Evolutionary conservation across 1,284 basidiomycete species (phyloP).

Genomic region (Baeospora myosura): DNA sequence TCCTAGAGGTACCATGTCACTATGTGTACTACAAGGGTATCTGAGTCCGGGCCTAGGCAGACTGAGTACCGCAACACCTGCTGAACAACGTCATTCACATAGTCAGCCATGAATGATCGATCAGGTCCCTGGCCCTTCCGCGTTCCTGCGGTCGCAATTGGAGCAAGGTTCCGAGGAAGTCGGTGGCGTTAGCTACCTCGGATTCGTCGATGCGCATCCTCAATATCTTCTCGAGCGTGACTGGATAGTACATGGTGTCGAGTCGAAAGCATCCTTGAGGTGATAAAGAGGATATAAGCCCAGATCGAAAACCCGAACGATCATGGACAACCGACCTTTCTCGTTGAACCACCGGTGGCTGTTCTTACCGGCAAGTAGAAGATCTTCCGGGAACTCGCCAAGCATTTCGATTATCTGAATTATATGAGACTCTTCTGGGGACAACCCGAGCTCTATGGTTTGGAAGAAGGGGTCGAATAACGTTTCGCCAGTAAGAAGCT

Average conservation of each 20-base stretch:
- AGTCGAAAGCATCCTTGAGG: conserved; percentile 14
- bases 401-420: conserved; percentile 22
- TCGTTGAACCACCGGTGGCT: conserved; percentile 18
- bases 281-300: too few relatives aligned
- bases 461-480: conserved; percentile 23
- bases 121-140: conserved; percentile 13
- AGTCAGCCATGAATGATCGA: conserved; percentile 22
- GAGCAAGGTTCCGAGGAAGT: conserved; percentile 18
- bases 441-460: conserved; percentile 17
- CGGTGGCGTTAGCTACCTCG: conserved; percentile 13
- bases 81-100: too few relatives aligned
- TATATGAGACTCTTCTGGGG: conserved; percentile 20
- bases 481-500: conserved; percentile 19
- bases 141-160: conserved; percentile 16
- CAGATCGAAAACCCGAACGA: too few relatives aligned
- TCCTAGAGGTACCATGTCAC: too few relatives aligned
- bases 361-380: conserved; percentile 14
- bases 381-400: conserved; percentile 17
- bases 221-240: conserved; percentile 17
- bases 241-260: conserved; percentile 20
- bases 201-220: conserved; percentile 13
- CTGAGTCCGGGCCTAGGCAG: too few relatives aligned
- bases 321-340: conserved; percentile 14
- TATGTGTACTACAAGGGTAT: too few relatives aligned
- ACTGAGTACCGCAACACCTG: too few relatives aligned